phyloP scores from a whole-genome alignment of 1,139 yeast species.

The Magnusiomyces paraingens region DNA sequence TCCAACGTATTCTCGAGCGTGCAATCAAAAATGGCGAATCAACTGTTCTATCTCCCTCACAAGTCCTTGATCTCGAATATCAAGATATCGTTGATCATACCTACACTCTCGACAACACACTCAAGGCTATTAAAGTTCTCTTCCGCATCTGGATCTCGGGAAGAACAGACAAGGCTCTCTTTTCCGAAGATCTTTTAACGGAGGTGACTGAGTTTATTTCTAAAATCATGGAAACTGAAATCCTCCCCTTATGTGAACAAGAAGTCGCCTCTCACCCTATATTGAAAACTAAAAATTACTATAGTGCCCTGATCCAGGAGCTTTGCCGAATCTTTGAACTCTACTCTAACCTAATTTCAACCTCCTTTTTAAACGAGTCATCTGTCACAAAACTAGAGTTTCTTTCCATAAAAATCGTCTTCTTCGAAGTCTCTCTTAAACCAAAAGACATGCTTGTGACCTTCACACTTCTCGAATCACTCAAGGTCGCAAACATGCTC shows the following conservation, averaged over 20 bases:
- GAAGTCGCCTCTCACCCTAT: conserved; percentile 8
- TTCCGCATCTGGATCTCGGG: conserved; percentile 39
- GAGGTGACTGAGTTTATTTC: conserved; percentile 40
- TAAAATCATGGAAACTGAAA: conserved; percentile 34
- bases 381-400: conserved; percentile 48
- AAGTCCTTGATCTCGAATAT: conserved; percentile 8
- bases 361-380: conserved; percentile 38
- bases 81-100: conserved; percentile 8
- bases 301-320: conserved; percentile 20
- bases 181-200: conserved; percentile 41
- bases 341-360: conserved; percentile 19
- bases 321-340: conserved; percentile 19
- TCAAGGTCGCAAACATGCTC: conserved; percentile 36
- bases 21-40: conserved; percentile 15
- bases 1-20: conserved; percentile 19
- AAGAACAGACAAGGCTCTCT: conserved; percentile 39
- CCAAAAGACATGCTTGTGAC: conserved; percentile 30
- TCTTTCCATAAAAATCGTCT: conserved; percentile 38
- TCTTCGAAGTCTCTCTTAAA: conserved; percentile 26
- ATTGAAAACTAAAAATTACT: conserved; percentile 13
- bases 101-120: conserved; percentile 26
- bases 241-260: conserved; percentile 25
- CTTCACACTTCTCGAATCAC: conserved; percentile 30
- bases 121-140: conserved; percentile 39
- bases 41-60: conserved; percentile 14